Conservation (phyloP, 2,329 filamentous ascomycete species). For the Xylariales sp. region DNA sequence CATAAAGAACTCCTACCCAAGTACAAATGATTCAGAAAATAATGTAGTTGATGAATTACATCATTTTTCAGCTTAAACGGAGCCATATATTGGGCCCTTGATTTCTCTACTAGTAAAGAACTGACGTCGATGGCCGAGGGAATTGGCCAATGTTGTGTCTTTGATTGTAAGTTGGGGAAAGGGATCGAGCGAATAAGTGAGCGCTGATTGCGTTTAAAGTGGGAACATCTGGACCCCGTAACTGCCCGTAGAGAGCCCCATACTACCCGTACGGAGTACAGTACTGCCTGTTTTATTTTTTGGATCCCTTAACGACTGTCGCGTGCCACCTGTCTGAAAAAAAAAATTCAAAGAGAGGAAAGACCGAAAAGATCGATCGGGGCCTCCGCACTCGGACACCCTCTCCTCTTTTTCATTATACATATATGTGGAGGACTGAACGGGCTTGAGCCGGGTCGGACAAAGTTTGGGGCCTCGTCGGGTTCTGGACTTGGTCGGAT, state of each 20-base stretch:
- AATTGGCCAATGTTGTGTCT: conserved; percentile 31
- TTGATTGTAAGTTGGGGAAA: neutral
- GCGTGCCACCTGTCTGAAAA: neutral
- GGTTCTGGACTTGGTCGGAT: conserved; percentile 27
- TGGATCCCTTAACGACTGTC: conserved; percentile 20
- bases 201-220: conserved; percentile 7
- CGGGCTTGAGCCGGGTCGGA: conserved; percentile 15
- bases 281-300: no score
- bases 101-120: neutral
- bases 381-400: conserved; percentile 31
- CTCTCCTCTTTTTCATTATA: conserved; percentile 28
- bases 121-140: conserved; percentile 2
- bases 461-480: conserved; percentile 39
- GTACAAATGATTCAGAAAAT: no score
- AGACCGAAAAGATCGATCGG: conserved; percentile 2
- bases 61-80: no score
- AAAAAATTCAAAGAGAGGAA: neutral
- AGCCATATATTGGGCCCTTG: neutral
- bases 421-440: neutral
- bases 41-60: no score
- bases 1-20: no score
- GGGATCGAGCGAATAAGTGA: conserved; percentile 21
- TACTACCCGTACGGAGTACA: no score
- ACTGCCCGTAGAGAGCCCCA: conserved; percentile 21
- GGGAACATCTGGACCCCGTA: conserved; percentile 38